phyloP scores from a whole-genome alignment of 768 basidiomycete genomes.

The Omphalotus guepiniiformis region DNA sequence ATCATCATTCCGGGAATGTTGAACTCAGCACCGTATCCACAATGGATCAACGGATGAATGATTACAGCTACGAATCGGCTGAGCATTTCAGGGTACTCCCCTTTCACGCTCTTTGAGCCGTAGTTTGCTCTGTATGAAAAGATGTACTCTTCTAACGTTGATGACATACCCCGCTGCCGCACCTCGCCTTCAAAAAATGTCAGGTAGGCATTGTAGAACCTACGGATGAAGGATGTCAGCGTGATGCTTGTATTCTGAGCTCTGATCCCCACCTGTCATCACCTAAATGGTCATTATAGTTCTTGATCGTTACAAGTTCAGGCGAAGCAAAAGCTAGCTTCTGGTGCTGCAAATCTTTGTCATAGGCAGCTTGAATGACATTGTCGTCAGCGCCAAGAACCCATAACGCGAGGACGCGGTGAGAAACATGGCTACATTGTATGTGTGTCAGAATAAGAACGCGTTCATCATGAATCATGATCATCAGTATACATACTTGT shows the following conservation, averaged over 20 bases:
- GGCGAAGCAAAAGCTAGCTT: conserved; percentile 40
- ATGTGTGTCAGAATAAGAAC: not conserved
- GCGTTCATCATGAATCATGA: too few species aligned
- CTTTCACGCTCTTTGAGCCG: conserved; percentile 19
- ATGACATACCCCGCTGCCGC: not conserved
- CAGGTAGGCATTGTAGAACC: conserved; percentile 58
- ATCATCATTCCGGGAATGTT: conserved; percentile 38
- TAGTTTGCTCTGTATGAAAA: conserved; percentile 52
- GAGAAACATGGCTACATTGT: conserved; percentile 45
- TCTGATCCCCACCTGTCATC: conserved; percentile 41
- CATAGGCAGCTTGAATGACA: conserved; percentile 36
- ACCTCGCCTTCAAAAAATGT: too few species aligned
- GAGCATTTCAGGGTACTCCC: conserved; percentile 35
- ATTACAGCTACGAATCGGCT: conserved; percentile 36
- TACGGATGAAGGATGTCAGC: conserved; percentile 18
- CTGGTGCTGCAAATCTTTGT: conserved; percentile 28
- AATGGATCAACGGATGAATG: conserved; percentile 46
- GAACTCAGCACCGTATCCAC: conserved; percentile 45
- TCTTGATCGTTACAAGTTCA: conserved; percentile 37
- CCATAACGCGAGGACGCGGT: conserved; percentile 57
- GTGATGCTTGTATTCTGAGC: not conserved
- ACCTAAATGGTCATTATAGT: conserved; percentile 52
- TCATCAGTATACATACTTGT: conserved; percentile 45
- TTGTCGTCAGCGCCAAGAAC: conserved; percentile 48
- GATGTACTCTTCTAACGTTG: conserved; percentile 61